Conservation (phyloP, 139 green algal genomes). For the Tetraselmis chui region DNA sequence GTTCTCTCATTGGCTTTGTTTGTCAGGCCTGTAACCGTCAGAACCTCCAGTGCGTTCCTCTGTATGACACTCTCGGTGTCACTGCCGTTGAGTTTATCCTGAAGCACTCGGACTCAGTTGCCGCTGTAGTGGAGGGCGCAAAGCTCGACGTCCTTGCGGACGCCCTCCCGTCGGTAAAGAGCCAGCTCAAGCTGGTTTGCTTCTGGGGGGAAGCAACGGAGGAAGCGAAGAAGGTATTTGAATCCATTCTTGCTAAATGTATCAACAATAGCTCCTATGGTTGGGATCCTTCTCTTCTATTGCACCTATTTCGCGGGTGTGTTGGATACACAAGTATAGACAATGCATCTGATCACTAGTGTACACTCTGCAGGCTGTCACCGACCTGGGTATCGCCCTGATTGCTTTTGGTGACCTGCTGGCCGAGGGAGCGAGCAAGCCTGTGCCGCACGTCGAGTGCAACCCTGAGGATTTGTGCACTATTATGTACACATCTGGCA, state of each 20-base stretch:
- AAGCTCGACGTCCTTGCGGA: slow-evolving; percentile 59
- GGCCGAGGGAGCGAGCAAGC: slow-evolving; percentile 38
- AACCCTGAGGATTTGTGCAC: slow-evolving; percentile 76
- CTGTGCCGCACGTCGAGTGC: slow-evolving; percentile 41
- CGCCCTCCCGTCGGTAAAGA: slow-evolving; percentile 44
- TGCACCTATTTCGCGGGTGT: no score
- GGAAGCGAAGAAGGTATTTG: not conserved
- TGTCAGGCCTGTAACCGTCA: slow-evolving; percentile 87
- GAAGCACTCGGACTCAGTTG: slow-evolving; percentile 58
- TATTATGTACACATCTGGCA: slow-evolving; percentile 93
- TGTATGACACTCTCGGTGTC: slow-evolving; percentile 92
- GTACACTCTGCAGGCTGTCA: slow-evolving; percentile 25
- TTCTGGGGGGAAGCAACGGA: slow-evolving; percentile 59
- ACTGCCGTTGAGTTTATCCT: slow-evolving; percentile 89
- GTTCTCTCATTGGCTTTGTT: not conserved
- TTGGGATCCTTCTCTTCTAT: no score
- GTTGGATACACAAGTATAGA: no score
- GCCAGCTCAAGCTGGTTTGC: slow-evolving; percentile 59
- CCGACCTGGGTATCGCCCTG: slow-evolving; percentile 36
- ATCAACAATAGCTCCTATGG: no score
- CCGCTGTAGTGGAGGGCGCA: slow-evolving; percentile 40
- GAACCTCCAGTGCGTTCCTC: slow-evolving; percentile 75
- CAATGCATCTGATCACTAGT: no score
- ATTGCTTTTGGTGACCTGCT: slow-evolving; percentile 56
- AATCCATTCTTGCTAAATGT: no score